These are phyloP conservation scores for Pleurotus sapidus DNA, from an alignment of 768 basidiomycete species.

Conservation along the genomic window DNA sequence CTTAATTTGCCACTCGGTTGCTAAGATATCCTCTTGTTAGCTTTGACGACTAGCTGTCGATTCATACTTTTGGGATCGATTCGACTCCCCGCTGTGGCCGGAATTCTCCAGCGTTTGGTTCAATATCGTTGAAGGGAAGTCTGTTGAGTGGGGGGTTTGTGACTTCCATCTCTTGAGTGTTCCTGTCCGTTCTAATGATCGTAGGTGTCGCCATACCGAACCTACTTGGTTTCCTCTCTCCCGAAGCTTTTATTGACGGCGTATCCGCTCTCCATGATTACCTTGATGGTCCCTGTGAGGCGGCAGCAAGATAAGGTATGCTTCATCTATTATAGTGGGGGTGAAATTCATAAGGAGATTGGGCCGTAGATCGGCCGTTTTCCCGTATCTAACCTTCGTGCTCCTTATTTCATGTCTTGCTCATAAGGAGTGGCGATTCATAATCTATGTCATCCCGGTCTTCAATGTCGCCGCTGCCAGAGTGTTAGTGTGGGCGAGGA, in stretches of 20 bases:
- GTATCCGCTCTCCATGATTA: conserved; percentile 54
- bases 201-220: conserved; percentile 66
- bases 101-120: conserved; percentile 78
- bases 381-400: conserved; percentile 53
- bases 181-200: conserved; percentile 3
- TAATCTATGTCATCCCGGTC: conserved; percentile 81
- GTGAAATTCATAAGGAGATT: no score
- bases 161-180: background rate
- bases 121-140: conserved; percentile 86
- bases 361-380: conserved; percentile 40
- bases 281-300: conserved; percentile 36
- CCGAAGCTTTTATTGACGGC: conserved; percentile 77
- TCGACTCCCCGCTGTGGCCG: conserved; percentile 68
- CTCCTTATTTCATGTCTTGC: conserved; percentile 68
- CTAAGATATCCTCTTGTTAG: conserved; percentile 29
- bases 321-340: no score
- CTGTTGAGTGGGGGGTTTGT: conserved; percentile 89
- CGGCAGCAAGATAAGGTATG: conserved; percentile 20
- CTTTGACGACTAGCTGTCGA: conserved; percentile 65
- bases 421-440: conserved; percentile 98
- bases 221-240: conserved; percentile 65
- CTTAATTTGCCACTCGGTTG: background rate
- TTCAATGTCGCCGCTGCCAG: conserved; percentile 79
- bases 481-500: conserved; percentile 47
- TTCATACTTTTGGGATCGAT: conserved; percentile 80